Base-by-base conservation (phyloP, 106 monocot species). In the Dioscorea dumetorum region DNA sequence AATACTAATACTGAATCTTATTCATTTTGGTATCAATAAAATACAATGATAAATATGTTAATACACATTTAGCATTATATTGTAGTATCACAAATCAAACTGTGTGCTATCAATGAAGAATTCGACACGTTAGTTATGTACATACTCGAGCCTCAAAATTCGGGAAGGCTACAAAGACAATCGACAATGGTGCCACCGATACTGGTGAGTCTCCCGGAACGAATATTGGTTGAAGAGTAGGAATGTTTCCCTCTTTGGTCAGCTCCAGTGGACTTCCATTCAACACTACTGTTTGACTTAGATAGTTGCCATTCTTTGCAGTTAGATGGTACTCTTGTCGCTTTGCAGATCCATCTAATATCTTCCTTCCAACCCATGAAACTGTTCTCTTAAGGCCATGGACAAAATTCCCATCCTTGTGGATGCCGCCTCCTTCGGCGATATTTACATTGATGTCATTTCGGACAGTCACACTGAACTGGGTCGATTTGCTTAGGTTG, bases 241-340 rank as follows among this genome's bases (percentile, higher is more conserved):
- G 91, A 60, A 87, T 72, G 17, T 79, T 65, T 57, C 84, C 87
- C 50, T 72, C 81, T 53, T 76, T 72, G 18, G 76, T 77, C 20
- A 91, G 78, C 71, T 87, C 72, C 48, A 91, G 60, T 16, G 76
- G 80, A 16, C 22, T 66, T 31, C 91, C 87, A 68, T 91, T 91
- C 0, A 91, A 76, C 12, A 91, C 69, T 81, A 87, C 72, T 2
- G 72, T 79, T 22, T 58, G 60, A 65, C 87, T 81, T 22, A 64
- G 57, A 57, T 70, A 68, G 52, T 84, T 59, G 2, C 83, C 85
- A 32, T 77, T 79, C 52, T 75, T 65, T 0, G 76, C 63, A 4
- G 87, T 91, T 5, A 91, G 72, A 79, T 82, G 91, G 54, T 87
- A 91, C 50, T 94, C 94, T 67, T 94, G 87, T 70, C 90, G 82